Percentiles rank a stretch among this genome's conserved stretches.
These are phyloP conservation scores for Eucalyptus lansdowneana DNA, from an alignment of 345 rosid species.

Conservation along the genomic window DNA sequence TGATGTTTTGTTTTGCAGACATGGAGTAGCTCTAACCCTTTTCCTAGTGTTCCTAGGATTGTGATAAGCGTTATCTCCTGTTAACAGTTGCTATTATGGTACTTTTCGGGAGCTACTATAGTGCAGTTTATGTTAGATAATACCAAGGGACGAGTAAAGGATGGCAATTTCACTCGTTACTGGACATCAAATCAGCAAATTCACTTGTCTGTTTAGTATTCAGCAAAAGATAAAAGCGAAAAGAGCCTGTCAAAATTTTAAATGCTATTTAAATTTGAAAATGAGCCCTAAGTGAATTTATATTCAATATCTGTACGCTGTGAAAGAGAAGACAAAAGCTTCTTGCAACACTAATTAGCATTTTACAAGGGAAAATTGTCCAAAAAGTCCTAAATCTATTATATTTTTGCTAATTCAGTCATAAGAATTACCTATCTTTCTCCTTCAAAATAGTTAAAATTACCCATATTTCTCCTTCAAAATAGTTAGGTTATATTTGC, in stretches of 20 bases:
- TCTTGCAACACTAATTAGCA: too few relatives aligned
- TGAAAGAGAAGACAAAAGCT: too few relatives aligned
- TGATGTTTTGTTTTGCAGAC: neutral
- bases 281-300: neutral
- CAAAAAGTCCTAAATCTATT: rapidly evolving
- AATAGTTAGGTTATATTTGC: too few relatives aligned
- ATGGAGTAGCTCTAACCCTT: neutral
- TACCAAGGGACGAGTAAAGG: neutral
- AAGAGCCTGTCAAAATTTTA: neutral
- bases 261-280: neutral
- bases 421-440: too few relatives aligned
- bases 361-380: rapidly evolving
- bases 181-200: neutral
- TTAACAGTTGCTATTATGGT: neutral
- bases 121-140: neutral
- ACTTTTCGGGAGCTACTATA: neutral
- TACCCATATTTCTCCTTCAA: too few relatives aligned
- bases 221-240: neutral
- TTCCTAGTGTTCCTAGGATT: neutral
- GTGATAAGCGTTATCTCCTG: neutral
- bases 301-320: too few relatives aligned
- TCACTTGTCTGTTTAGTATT: neutral
- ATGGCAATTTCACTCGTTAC: neutral
- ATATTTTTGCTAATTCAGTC: too few relatives aligned
- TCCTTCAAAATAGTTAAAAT: too few relatives aligned